phyloP scores from a whole-genome alignment of 768 basidiomycete species.

The Tulasnella sp. region DNA sequence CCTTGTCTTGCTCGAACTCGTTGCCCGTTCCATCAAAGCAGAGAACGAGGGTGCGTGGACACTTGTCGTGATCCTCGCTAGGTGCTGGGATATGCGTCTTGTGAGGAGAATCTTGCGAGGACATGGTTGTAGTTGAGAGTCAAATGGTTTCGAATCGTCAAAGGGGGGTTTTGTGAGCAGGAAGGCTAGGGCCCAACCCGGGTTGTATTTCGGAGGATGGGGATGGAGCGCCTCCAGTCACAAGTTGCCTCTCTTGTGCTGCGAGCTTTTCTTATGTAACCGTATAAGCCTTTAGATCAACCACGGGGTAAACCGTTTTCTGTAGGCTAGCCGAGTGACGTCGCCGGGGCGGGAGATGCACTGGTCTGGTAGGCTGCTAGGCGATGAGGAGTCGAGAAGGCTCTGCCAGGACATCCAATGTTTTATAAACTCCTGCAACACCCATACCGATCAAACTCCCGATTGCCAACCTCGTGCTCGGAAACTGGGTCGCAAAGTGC shows the following conservation, averaged over 20 bases:
- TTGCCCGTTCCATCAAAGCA: slow-evolving; percentile 18
- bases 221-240: background rate
- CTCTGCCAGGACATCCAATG: too few relatives aligned
- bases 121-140: background rate
- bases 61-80: background rate
- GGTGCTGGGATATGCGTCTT: background rate
- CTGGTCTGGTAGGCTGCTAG: too few relatives aligned
- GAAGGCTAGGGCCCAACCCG: background rate
- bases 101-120: background rate
- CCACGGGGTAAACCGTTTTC: too few relatives aligned
- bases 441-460: too few relatives aligned
- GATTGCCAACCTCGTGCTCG: too few relatives aligned
- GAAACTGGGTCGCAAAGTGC: too few relatives aligned
- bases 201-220: background rate
- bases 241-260: background rate
- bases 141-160: background rate
- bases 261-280: background rate
- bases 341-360: too few relatives aligned
- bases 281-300: background rate
- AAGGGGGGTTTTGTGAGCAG: background rate
- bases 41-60: slow-evolving; percentile 9
- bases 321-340: too few relatives aligned
- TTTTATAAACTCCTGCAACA: too few relatives aligned
- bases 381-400: too few relatives aligned
- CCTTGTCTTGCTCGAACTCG: slow-evolving; percentile 9